phyloP scores from a whole-genome alignment of 2,329 filamentous ascomycete genomes.

The Ophiocordyceps sinensis region DNA sequence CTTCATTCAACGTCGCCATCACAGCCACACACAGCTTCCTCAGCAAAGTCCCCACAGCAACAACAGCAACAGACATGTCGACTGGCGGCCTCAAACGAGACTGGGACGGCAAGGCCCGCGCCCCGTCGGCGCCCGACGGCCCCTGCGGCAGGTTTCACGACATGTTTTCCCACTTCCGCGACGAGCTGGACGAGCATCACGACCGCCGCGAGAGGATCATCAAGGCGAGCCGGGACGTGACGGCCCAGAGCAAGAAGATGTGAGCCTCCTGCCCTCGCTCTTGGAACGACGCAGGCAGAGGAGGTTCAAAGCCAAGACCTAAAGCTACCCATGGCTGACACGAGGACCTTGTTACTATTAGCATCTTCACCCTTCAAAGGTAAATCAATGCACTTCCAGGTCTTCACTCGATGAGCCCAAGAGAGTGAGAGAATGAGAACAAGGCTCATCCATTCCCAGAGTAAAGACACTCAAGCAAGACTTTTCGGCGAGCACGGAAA shows the following conservation, averaged over 20 bases:
- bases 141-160: constrained; percentile 37
- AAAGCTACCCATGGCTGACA: background rate
- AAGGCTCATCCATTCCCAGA: constrained; percentile 22
- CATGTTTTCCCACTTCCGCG: constrained; percentile 77
- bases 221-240: constrained; percentile 86
- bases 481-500: constrained; percentile 53
- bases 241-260: constrained; percentile 94
- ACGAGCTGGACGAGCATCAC: constrained; percentile 86
- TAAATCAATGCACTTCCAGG: constrained; percentile 5
- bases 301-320: background rate
- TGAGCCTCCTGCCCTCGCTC: constrained; percentile 25
- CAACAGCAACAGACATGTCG: constrained; percentile 12
- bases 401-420: too few species aligned
- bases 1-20: background rate
- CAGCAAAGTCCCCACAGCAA: background rate
- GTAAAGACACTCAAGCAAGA: constrained; percentile 47
- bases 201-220: constrained; percentile 81
- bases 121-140: constrained; percentile 21
- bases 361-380: constrained; percentile 26
- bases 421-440: too few species aligned
- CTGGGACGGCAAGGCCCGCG: constrained; percentile 31
- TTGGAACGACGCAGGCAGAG: background rate
- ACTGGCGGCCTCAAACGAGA: constrained; percentile 35
- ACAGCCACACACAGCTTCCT: too few species aligned
- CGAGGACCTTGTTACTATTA: constrained; percentile 3